These are phyloP conservation scores for Trichoderma polysporum DNA, from an alignment of 2,329 filamentous ascomycete genomes.

Conservation along the genomic window DNA sequence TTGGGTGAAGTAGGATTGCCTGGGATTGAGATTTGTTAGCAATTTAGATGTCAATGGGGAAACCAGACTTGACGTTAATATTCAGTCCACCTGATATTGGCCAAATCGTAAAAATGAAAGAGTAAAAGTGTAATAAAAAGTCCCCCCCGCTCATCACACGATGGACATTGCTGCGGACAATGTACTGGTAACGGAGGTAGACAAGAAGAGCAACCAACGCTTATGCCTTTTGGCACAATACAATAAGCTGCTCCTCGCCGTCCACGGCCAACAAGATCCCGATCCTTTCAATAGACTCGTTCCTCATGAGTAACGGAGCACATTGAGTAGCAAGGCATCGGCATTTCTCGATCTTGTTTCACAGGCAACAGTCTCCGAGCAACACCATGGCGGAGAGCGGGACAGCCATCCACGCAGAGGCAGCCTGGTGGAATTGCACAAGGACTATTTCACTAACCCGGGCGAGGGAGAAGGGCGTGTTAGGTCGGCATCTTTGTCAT, in stretches of 20 bases:
- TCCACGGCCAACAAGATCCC: not conserved
- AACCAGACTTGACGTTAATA: not conserved
- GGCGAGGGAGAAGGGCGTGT: not conserved
- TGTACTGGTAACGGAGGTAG: not conserved
- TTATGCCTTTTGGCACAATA: not conserved
- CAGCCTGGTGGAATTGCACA: no score
- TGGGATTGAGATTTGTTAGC: not conserved
- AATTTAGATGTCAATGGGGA: not conserved
- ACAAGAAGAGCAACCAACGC: not conserved
- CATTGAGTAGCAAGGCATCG: not conserved
- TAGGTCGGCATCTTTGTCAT: not conserved
- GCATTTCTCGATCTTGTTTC: not conserved
- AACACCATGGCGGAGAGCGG: not conserved
- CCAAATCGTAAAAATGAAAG: no score
- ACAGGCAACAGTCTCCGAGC: not conserved
- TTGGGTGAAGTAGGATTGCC: not conserved
- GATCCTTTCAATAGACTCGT: not conserved
- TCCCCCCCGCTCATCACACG: not conserved
- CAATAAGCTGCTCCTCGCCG: not conserved
- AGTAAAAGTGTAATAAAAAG: no score
- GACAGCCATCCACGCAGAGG: no score
- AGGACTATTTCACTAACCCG: not conserved
- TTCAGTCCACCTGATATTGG: not conserved
- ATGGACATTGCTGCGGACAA: not conserved
- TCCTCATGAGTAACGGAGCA: not conserved